These are phyloP conservation scores for Aspergillus costaricaensis DNA, from an alignment of 2,329 filamentous ascomycete species.

Conservation along the genomic window DNA sequence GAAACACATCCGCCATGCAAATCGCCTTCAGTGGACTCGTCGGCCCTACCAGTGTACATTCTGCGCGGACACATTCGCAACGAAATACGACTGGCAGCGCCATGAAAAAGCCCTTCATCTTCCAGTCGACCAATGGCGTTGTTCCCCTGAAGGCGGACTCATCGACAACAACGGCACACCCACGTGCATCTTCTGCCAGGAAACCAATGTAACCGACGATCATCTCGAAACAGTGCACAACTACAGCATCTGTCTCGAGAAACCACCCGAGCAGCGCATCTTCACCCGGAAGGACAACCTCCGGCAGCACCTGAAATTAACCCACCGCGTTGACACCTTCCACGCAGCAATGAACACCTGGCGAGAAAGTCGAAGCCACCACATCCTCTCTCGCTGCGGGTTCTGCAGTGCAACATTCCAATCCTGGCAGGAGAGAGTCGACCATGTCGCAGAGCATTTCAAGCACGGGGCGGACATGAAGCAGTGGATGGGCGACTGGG, in stretches of 20 bases:
- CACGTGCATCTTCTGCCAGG: slow-evolving; percentile 58
- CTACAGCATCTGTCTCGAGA: slow-evolving; percentile 57
- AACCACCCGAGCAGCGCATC: slow-evolving; percentile 56
- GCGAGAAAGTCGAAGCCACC: slow-evolving; percentile 52
- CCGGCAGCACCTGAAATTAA: slow-evolving; percentile 57
- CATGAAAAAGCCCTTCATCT: slow-evolving; percentile 52
- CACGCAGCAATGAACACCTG: slow-evolving; percentile 53
- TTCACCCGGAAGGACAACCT: slow-evolving; percentile 63
- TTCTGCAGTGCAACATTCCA: slow-evolving; percentile 35
- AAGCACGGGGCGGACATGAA: slow-evolving; percentile 36
- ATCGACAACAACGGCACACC: slow-evolving; percentile 36
- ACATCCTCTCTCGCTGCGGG: slow-evolving; percentile 48
- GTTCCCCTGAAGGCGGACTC: slow-evolving; percentile 44
- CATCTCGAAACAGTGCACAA: slow-evolving; percentile 58
- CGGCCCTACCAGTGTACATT: slow-evolving; percentile 45
- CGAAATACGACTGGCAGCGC: slow-evolving; percentile 50
- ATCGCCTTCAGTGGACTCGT: not conserved
- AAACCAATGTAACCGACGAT: slow-evolving; percentile 49
- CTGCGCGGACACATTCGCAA: slow-evolving; percentile 47
- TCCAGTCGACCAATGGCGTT: slow-evolving; percentile 58
- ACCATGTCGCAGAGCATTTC: slow-evolving; percentile 40
- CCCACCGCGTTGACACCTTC: slow-evolving; percentile 55
- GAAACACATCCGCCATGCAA: not conserved
- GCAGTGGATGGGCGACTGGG: slow-evolving; percentile 41
- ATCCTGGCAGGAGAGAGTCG: slow-evolving; percentile 39